phyloP scores from a whole-genome alignment of 257 asterid species.

The Buddleja alternifolia region DNA sequence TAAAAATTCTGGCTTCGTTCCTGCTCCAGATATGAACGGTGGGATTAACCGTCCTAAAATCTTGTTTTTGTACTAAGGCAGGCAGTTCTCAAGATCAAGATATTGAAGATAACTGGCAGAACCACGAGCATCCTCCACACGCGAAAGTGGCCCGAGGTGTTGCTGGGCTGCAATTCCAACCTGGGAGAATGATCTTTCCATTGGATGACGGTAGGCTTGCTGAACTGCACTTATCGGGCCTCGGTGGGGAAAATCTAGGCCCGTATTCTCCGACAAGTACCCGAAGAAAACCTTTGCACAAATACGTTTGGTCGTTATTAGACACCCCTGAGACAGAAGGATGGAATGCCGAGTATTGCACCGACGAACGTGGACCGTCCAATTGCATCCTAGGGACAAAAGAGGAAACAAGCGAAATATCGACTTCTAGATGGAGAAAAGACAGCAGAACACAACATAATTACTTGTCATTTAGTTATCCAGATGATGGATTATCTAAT shows the following conservation, averaged over 20 bases:
- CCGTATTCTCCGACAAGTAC: conserved; percentile 48
- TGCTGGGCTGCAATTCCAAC: conserved; percentile 65
- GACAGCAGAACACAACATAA: conserved; percentile 50
- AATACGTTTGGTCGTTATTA: conserved; percentile 75
- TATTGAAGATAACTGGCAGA: conserved; percentile 58
- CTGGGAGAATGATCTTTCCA: conserved; percentile 66
- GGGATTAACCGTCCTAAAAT: background rate
- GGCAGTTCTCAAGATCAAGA: conserved; percentile 46
- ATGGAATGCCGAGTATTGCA: conserved; percentile 91
- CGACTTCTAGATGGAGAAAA: conserved; percentile 58
- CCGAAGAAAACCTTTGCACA: conserved; percentile 52
- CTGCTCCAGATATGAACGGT: no score
- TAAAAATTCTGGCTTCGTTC: no score
- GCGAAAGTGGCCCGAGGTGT: conserved; percentile 67
- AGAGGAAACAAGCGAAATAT: conserved; percentile 52
- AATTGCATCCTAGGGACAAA: conserved; percentile 76
- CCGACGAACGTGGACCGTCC: conserved; percentile 72
- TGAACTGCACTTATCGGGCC: conserved; percentile 75
- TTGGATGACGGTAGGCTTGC: conserved; percentile 85
- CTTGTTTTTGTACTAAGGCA: conserved; percentile 31
- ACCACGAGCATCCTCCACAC: conserved; percentile 73
- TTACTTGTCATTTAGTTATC: conserved; percentile 46
- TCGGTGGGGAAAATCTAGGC: conserved; percentile 65
- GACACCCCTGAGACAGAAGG: conserved; percentile 95
- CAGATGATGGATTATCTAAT: conserved; percentile 31